Evolutionary conservation across 768 basidiomycete species (phyloP).

Genomic region (Kwoniella sp.): DNA sequence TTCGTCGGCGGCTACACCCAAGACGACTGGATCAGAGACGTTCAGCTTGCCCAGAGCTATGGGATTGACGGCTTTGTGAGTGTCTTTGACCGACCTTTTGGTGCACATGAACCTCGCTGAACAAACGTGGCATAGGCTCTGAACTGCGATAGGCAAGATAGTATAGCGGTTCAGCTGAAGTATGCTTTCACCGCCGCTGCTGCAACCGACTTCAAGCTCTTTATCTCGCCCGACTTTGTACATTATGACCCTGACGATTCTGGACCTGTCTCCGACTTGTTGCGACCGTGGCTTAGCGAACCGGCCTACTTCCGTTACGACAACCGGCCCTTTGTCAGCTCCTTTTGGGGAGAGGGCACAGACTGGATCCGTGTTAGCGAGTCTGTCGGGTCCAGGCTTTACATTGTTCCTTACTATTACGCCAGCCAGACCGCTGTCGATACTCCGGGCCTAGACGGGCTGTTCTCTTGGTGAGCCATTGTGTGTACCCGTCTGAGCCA

Average conservation of each 20-base stretch:
- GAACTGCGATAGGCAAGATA: constrained; percentile 44
- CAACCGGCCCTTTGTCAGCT: constrained; percentile 43
- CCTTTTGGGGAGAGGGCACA: constrained; percentile 48
- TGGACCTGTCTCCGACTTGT: constrained; percentile 17
- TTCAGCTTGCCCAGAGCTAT: constrained; percentile 34
- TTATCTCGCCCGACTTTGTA: constrained; percentile 51
- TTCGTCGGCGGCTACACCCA: constrained; percentile 41
- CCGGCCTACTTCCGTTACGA: constrained; percentile 36
- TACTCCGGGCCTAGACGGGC: constrained; percentile 25
- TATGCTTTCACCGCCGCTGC: constrained; percentile 40
- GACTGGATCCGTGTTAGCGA: constrained; percentile 30
- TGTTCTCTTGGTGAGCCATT: constrained; percentile 44
- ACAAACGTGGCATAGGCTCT: constrained; percentile 11
- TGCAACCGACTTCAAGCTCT: constrained; percentile 37
- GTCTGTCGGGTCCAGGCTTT: constrained; percentile 29
- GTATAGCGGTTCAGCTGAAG: constrained; percentile 40
- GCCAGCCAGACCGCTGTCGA: constrained; percentile 25
- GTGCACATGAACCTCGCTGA: background rate
- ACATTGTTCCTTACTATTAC: constrained; percentile 43
- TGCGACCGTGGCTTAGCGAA: constrained; percentile 26
- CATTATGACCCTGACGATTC: constrained; percentile 35
- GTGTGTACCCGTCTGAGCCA: background rate
- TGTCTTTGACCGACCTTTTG: background rate
- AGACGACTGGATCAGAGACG: constrained; percentile 34
- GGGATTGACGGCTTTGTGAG: constrained; percentile 43